Percentiles rank a stretch among this genome's conserved stretches.
These are phyloP conservation scores for Arachnomyces sp. DNA, from an alignment of 2,329 filamentous ascomycete species.

Conservation along the genomic window DNA sequence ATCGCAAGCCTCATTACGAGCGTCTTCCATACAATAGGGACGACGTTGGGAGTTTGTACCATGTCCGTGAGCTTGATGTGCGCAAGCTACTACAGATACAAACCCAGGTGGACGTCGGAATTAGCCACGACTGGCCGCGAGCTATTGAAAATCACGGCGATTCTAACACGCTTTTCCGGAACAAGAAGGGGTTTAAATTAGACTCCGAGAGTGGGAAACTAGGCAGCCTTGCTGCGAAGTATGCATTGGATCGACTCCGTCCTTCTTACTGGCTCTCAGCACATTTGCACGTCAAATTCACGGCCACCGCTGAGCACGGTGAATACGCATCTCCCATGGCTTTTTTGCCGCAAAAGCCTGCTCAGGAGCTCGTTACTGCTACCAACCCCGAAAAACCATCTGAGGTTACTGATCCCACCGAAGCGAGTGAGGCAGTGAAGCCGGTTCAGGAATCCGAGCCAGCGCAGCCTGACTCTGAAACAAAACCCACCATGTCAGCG, in stretches of 20 bases:
- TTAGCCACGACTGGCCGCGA: constrained; percentile 94
- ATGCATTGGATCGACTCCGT: constrained; percentile 70
- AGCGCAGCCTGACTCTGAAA: neutral
- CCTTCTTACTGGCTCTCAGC: constrained; percentile 89
- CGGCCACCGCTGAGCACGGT: constrained; percentile 51
- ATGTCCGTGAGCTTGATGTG: constrained; percentile 82
- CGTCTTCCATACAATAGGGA: constrained; percentile 71
- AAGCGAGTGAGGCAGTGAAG: constrained; percentile 2
- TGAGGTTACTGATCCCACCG: neutral
- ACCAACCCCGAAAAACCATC: neutral
- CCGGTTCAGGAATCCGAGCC: no score
- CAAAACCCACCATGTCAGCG: neutral
- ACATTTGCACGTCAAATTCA: constrained; percentile 83
- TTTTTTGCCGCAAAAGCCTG: no score
- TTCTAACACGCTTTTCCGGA: constrained; percentile 55
- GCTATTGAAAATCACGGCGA: constrained; percentile 74
- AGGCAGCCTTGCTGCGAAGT: constrained; percentile 69
- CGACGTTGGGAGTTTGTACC: constrained; percentile 77
- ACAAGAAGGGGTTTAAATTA: constrained; percentile 64
- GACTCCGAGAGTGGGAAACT: constrained; percentile 69
- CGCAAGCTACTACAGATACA: constrained; percentile 76
- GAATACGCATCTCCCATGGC: constrained; percentile 16
- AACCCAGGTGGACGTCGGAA: constrained; percentile 81
- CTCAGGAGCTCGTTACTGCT: neutral
- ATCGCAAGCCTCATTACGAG: constrained; percentile 73